Conservation (phyloP, 2,329 filamentous ascomycete species). For the Hypoxylon sp. region DNA sequence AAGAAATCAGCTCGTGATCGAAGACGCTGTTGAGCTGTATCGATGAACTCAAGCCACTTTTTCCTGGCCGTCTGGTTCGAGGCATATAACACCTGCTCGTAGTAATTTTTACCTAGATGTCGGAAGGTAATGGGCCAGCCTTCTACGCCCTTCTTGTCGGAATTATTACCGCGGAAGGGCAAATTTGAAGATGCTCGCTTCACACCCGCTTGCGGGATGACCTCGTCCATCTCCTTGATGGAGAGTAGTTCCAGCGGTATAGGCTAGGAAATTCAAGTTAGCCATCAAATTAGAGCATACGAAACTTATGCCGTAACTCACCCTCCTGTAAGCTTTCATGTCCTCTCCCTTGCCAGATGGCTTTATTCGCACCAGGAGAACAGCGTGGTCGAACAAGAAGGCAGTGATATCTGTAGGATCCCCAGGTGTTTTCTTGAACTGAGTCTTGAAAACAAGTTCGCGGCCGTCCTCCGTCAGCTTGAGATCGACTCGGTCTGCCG, state of each 20-base stretch:
- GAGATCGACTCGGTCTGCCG: constrained; percentile 90
- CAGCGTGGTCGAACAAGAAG: constrained; percentile 95
- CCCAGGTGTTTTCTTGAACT: constrained; percentile 90
- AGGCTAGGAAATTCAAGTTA: constrained; percentile 63
- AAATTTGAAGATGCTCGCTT: constrained; percentile 92
- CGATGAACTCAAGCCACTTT: constrained; percentile 98
- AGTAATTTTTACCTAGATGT: constrained; percentile 94
- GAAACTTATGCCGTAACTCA: constrained; percentile 50
- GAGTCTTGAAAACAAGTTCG: constrained; percentile 93
- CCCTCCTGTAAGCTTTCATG: constrained; percentile 89
- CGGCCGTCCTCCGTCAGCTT: constrained; percentile 94
- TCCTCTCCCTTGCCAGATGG: constrained; percentile 93
- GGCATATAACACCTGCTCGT: constrained; percentile 90
- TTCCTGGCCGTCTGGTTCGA: constrained; percentile 86
- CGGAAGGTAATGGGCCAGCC: constrained; percentile 96
- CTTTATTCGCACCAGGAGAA: constrained; percentile 91
- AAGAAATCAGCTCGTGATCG: constrained; percentile 92
- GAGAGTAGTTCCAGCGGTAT: constrained; percentile 94
- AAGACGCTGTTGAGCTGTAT: constrained; percentile 87
- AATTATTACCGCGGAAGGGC: constrained; percentile 59
- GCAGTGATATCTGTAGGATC: constrained; percentile 91
- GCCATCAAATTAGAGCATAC: not conserved
- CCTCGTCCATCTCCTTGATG: constrained; percentile 97
- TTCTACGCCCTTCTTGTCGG: constrained; percentile 72
- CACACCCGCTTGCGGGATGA: constrained; percentile 82